Percentiles rank a stretch among this genome's conserved stretches.
These are phyloP conservation scores for Phialophora verrucosa DNA, from an alignment of 2,329 filamentous ascomycete species.

Conservation along the genomic window DNA sequence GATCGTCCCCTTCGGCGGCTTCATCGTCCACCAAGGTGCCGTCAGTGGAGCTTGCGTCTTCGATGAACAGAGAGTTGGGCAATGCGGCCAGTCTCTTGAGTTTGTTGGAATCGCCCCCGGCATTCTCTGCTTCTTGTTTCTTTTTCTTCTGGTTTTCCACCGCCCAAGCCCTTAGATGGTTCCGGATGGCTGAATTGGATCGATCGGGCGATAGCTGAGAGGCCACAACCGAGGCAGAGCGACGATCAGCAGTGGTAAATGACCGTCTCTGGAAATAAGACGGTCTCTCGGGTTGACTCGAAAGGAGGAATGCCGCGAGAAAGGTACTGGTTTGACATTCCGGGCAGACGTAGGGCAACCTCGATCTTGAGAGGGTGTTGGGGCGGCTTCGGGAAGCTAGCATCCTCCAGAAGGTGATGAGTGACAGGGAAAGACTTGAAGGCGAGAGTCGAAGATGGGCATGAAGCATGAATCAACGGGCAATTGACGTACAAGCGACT, in stretches of 20 bases:
- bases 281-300: background rate
- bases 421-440: background rate
- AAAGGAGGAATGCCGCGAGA: conserved; percentile 3
- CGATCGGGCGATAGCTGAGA: background rate
- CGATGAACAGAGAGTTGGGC: conserved; percentile 37
- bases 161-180: conserved; percentile 33
- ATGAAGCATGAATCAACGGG: background rate
- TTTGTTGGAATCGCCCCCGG: conserved; percentile 8
- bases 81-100: conserved; percentile 24
- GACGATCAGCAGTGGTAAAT: conserved; percentile 1
- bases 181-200: conserved; percentile 25
- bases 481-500: background rate
- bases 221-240: conserved; percentile 1
- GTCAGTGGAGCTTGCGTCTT: conserved; percentile 25
- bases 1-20: conserved; percentile 9
- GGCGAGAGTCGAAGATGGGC: background rate
- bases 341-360: conserved; percentile 25
- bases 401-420: conserved; percentile 6
- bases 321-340: conserved; percentile 21
- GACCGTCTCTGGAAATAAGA: background rate
- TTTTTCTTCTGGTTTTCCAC: conserved; percentile 30
- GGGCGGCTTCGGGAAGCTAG: conserved; percentile 14
- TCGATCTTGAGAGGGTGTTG: conserved; percentile 3
- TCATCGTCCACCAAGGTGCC: conserved; percentile 20
- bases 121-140: conserved; percentile 18